Evolutionary conservation across 2,329 filamentous ascomycete genomes (phyloP).

Genomic region (Aspergillus uvarum): DNA sequence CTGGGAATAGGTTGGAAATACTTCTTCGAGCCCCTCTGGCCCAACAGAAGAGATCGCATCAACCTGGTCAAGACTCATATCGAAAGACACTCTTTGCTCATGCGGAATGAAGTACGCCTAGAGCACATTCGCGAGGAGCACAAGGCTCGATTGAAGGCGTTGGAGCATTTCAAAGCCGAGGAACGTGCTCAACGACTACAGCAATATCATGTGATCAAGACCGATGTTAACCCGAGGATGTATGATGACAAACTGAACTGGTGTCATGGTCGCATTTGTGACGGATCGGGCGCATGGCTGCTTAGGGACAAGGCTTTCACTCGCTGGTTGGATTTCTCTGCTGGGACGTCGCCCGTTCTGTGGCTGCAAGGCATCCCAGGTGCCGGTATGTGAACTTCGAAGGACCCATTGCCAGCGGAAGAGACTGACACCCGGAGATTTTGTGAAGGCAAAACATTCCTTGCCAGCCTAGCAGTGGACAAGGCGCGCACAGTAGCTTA

Average conservation of each 20-base stretch:
- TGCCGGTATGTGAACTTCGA: conserved; percentile 10
- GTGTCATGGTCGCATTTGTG: not conserved
- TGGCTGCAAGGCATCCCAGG: conserved; percentile 28
- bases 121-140: conserved; percentile 7
- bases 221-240: not conserved
- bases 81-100: conserved; percentile 6
- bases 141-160: conserved; percentile 1
- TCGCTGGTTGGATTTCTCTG: conserved; percentile 1
- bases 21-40: conserved; percentile 11
- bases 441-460: too few species aligned
- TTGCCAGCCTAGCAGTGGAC: too few species aligned
- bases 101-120: conserved; percentile 11
- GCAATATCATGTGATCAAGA: conserved; percentile 1
- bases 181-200: conserved; percentile 2
- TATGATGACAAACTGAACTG: conserved; percentile 8
- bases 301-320: conserved; percentile 7
- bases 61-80: conserved; percentile 5
- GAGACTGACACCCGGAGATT: too few species aligned
- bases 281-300: conserved; percentile 7
- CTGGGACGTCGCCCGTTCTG: not conserved
- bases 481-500: too few species aligned
- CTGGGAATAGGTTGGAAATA: conserved; percentile 8
- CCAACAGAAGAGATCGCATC: not conserved
- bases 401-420: too few species aligned
- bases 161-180: conserved; percentile 8